Evolutionary conservation across 441 rosid species (phyloP), one percentile per base, ranked within the genome.

Genomic region (Eutrema salsugineum): DNA sequence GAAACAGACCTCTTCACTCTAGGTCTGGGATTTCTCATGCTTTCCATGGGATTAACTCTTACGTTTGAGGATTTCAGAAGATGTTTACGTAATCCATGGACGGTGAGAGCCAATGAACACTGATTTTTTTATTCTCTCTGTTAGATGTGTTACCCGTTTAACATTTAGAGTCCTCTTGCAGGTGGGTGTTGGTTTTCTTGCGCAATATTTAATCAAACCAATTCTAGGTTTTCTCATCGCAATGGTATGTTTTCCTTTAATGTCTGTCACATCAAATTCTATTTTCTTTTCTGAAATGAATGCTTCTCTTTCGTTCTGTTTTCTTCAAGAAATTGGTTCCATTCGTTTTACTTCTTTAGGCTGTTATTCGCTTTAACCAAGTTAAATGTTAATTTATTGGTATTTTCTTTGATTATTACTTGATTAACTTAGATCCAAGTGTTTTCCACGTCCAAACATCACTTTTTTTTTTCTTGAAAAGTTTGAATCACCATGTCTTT

Each of bases 151-250:
- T 57, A 10, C 51, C 10, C 39, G 49, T 51, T 63, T 63, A 50
- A 78, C 42, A 19, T 62, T 50, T 35, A 19, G 12, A 56, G 71
- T 71, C 22, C 10, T 61, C 57, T n/a, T 88, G 84, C 90, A 91
- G 95, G 97, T 94, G 39, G 97, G 99, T 81, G 88, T 91, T 61
- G 99, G 99, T 75, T 91, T 91, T 84, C 81, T 94, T 63, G 96
- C 97, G 19, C 97, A 88, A 60, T 94, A 88, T 77, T 6, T 91
- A 50, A 87, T 91, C 84, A 94, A 94, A 77, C 99, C 99, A 44
- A 0, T 88, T 73, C 73, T 94, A 75, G 99, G 99, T 40, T 91
- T 87, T 68, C 80, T 58, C 50, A 80, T 94, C 8, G 97, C 97
- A 66, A 80, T 82, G 99, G 99, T 94, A 87, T 60, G 47, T 32